Percentiles rank a stretch among this genome's conserved stretches.
Evolutionary conservation across 2,329 filamentous ascomycete species (phyloP).

Genomic region (Cladosporium sp.): DNA sequence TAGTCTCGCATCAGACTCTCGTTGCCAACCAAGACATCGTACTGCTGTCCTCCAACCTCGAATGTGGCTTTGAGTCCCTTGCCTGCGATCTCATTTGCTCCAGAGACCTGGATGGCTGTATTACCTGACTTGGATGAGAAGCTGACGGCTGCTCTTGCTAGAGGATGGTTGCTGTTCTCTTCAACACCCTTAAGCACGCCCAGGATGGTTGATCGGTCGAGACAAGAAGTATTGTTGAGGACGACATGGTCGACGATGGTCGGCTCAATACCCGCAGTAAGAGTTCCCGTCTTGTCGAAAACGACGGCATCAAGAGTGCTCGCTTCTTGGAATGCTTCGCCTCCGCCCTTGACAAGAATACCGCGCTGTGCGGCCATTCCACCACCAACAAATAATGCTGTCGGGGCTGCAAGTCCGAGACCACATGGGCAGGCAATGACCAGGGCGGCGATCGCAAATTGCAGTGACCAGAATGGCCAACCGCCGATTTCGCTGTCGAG

Average conservation of each 20-base stretch:
- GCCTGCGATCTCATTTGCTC: slow-evolving; percentile 65
- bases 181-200: slow-evolving; percentile 63
- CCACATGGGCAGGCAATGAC: slow-evolving; percentile 86
- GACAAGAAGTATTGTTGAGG: slow-evolving; percentile 12
- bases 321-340: slow-evolving; percentile 82
- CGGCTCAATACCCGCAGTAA: slow-evolving; percentile 72
- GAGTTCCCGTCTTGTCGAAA: slow-evolving; percentile 85
- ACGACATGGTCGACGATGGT: slow-evolving; percentile 60
- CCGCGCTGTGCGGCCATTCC: slow-evolving; percentile 77
- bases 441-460: slow-evolving; percentile 84
- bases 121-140: slow-evolving; percentile 53
- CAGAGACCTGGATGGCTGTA: slow-evolving; percentile 30
- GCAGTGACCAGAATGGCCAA: slow-evolving; percentile 71
- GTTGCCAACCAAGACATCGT: slow-evolving; percentile 70
- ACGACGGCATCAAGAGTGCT: slow-evolving; percentile 66
- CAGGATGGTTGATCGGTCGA: slow-evolving; percentile 52
- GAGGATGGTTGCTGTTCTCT: slow-evolving; percentile 71
- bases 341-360: slow-evolving; percentile 80
- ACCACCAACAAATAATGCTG: slow-evolving; percentile 78
- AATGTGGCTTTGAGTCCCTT: slow-evolving; percentile 64
- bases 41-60: slow-evolving; percentile 31
- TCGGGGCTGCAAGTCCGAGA: slow-evolving; percentile 80
- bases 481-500: slow-evolving; percentile 58
- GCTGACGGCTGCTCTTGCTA: slow-evolving; percentile 67
- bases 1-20: slow-evolving; percentile 62